Evolutionary conservation across 2,329 filamentous ascomycete genomes (phyloP).

Genomic region (Neospermospora avenae): DNA sequence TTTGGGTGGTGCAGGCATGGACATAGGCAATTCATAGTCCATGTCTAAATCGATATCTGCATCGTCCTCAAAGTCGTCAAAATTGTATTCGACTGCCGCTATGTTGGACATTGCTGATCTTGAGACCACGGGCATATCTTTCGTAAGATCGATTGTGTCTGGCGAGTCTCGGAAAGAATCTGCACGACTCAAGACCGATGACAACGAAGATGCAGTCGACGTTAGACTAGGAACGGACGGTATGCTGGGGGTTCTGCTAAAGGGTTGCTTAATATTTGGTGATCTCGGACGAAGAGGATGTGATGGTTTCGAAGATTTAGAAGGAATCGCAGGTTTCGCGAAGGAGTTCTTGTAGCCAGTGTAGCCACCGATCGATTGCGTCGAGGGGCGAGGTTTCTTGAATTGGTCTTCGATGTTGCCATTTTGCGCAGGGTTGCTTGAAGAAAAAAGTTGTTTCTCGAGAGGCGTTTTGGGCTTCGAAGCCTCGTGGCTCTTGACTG

Average conservation of each 20-base stretch:
- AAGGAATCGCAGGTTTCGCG: constrained; percentile 1
- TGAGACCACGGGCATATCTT: constrained; percentile 28
- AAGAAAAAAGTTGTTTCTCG: constrained; percentile 53
- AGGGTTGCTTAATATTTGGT: constrained; percentile 22
- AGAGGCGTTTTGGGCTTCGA: constrained; percentile 25
- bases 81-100: constrained; percentile 2
- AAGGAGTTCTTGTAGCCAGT: constrained; percentile 30
- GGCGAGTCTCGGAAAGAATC: constrained; percentile 48
- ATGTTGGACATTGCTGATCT: constrained; percentile 5
- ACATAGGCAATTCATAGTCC: constrained; percentile 39
- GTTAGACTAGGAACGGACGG: constrained; percentile 38
- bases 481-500: constrained; percentile 24
- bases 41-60: constrained; percentile 75
- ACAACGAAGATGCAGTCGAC: constrained; percentile 11
- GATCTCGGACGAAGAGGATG: constrained; percentile 24
- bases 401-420: constrained; percentile 50
- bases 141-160: constrained; percentile 39
- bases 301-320: constrained; percentile 12
- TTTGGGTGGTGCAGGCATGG: constrained; percentile 37
- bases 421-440: constrained; percentile 49
- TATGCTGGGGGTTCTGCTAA: constrained; percentile 30
- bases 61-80: constrained; percentile 81
- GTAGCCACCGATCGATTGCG: constrained; percentile 36
- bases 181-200: constrained; percentile 39
- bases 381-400: constrained; percentile 42